Evolutionary conservation across 768 basidiomycete species (phyloP), one percentile per base, ranked within the genome.

Genomic region (Suillus lakei): DNA sequence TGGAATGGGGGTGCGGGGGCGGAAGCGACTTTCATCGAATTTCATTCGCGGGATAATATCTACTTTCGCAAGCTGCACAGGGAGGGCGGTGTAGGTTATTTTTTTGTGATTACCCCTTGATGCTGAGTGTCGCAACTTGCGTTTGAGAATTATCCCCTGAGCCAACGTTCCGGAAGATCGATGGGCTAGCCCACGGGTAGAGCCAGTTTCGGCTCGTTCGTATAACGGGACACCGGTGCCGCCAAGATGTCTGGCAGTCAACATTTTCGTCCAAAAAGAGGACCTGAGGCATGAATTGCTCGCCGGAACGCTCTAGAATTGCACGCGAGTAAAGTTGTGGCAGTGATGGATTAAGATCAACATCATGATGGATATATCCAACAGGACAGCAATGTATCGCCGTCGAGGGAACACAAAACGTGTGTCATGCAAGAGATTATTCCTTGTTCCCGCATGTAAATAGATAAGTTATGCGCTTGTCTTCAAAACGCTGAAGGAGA

Each of bases 301-400:
- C 4, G 34, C 7, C 15, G 3, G 16, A 26, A 36, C 34, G 7
- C 34, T 36, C n/a, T 15, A 18, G 23, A 30, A 41, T 28, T 28
- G 26, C 26, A 59, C 5, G 6, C 53, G 18, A 12, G 10, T 21
- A 10, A 12, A 32, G 21, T 34, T 13, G 12, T n/a, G 32, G 32
- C 38, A 39, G 26, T 39, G 38, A 41, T 26, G 13, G 34, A 23
- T 41, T 28, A 18, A 7, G 18, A 41, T 59, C 38, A 41, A 58
- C 56, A 59, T 59, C 58, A 41, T 21, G 53, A 54, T 59, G 26
- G 5, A 16, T 18, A 55, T 13, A 21, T 13, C n/a, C n/a, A 16
- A 18, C 26, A 59, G 58, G 28, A 59, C 58, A 59, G 28, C 56
- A 59, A 59, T 30, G 7, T 28, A 41, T 30, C 39, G 26, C 58